Evolutionary conservation across 192 early-diverging fungal genomes (phyloP), one percentile per base, ranked within the genome.

Genomic region (Thoreauomyces humboldtii): DNA sequence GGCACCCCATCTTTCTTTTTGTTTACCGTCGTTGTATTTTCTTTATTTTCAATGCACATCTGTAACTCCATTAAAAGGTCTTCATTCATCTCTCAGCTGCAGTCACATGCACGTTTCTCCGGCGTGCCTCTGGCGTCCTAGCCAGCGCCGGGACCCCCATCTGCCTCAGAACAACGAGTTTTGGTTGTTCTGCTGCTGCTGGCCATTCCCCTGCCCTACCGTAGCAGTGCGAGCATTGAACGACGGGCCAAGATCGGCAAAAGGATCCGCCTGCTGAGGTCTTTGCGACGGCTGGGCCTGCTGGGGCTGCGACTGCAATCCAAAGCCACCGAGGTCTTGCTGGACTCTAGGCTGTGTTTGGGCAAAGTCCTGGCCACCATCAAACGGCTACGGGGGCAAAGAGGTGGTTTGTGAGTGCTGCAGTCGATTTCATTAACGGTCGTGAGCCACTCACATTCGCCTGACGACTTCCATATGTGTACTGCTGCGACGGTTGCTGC

Each of bases 401-500:
- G 17, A 9, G 7, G 47, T 48, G 9, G 22, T 12, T 7, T 48
- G 47, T 19, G 11, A 9, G 22, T n/a, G n/a, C n/a, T n/a, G n/a
- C n/a, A n/a, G n/a, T n/a, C n/a, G n/a, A n/a, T n/a, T n/a, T 22
- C 9, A 48, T 19, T 17, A 21, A 54, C 25, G 21, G 27, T 31
- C 11, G 5, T 7, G 31, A 24, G 21, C 9, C 43, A n/a, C 60
- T 17, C 34, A 65, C 37, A 4, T 55, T 53, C 28, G 29, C 21
- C 52, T 43, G 51, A 35, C 29, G 24, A 12, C 6, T 21, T 0
- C 33, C 48, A 4, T 54, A 61, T 4, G 27, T 32, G 41, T 51
- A 59, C 50, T 69, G 67, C 37, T 47, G 35, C 27, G 25, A 25
- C 43, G 22, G 57, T 38, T 72, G 70, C 59, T 59, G 63, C 42